Percentiles rank a stretch among this genome's conserved stretches.
phyloP scores from a whole-genome alignment of 1,139 yeast species.

The Debaryomycetaceae sp. region DNA sequence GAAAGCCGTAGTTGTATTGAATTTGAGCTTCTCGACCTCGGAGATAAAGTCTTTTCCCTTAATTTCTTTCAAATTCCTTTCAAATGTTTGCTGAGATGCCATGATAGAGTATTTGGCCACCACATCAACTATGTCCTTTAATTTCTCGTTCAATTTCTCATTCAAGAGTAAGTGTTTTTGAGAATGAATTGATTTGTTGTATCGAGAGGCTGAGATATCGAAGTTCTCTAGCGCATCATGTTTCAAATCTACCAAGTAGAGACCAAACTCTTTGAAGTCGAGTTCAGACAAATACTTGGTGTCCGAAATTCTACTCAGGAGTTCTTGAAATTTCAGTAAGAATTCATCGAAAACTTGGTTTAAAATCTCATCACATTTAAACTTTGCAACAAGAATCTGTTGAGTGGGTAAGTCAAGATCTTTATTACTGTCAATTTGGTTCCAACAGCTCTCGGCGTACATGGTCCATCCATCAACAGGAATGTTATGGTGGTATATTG shows the following conservation, averaged over 20 bases:
- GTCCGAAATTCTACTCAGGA: conserved; percentile 9
- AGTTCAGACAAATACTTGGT: conserved; percentile 13
- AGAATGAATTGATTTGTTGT: conserved; percentile 59
- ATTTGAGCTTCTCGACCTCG: conserved; percentile 11
- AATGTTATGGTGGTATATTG: conserved; percentile 74
- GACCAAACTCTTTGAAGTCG: conserved; percentile 40
- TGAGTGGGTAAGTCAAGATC: conserved; percentile 96
- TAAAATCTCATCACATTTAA: conserved; percentile 89
- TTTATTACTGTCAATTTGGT: conserved; percentile 86
- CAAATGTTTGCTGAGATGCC: conserved; percentile 14
- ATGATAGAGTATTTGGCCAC: conserved; percentile 21
- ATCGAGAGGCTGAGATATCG: conserved; percentile 71
- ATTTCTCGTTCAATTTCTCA: conserved; percentile 42
- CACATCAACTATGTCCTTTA: conserved; percentile 41
- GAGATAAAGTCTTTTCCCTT: conserved; percentile 20
- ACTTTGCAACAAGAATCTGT: conserved; percentile 89
- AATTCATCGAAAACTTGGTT: conserved; percentile 49
- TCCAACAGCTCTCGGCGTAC: conserved; percentile 91
- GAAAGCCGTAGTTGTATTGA: conserved; percentile 11
- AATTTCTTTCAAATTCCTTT: conserved; percentile 14
- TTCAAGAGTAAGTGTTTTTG: conserved; percentile 53
- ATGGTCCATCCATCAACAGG: conserved; percentile 97
- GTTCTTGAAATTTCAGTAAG: conserved; percentile 27
- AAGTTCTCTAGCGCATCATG: conserved; percentile 48
- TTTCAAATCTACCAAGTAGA: conserved; percentile 37